Evolutionary conservation across 371 early-diverging fungal genomes (phyloP).

Genomic region (Quaeritorhiza haematococci): DNA sequence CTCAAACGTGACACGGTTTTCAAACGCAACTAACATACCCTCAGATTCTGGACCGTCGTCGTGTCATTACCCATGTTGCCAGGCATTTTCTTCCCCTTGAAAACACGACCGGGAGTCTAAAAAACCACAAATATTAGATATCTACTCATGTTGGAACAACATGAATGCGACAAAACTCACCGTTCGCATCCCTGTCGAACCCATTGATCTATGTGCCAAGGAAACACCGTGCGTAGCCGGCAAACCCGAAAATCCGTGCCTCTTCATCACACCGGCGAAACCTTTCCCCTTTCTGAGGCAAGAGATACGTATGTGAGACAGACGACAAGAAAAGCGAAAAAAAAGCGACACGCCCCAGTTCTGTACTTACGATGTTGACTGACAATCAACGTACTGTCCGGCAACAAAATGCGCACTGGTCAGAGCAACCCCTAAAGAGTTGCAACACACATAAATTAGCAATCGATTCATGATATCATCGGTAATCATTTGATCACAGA

Average conservation of each 20-base stretch:
- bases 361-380: constrained; percentile 66
- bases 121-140: constrained; percentile 13
- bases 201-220: constrained; percentile 81
- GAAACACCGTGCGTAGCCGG: constrained; percentile 94
- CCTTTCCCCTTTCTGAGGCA: constrained; percentile 81
- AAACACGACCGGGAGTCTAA: constrained; percentile 83
- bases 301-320: background rate
- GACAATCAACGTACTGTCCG: constrained; percentile 91
- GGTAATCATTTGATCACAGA: too few relatives aligned
- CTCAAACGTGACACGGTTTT: background rate
- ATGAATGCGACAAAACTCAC: constrained; percentile 42
- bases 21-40: constrained; percentile 39
- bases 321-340: background rate
- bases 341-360: constrained; percentile 5
- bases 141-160: background rate
- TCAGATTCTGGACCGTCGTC: constrained; percentile 74
- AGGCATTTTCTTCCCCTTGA: constrained; percentile 96
- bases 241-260: constrained; percentile 89
- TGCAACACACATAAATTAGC: too few relatives aligned
- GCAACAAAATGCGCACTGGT: constrained; percentile 85
- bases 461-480: too few relatives aligned
- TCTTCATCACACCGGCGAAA: constrained; percentile 96
- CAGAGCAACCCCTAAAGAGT: constrained; percentile 59
- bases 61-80: constrained; percentile 89
- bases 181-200: constrained; percentile 92